Base-by-base conservation (phyloP, 352 stramenopile species). In the Globisporangium orthogonon region DNA sequence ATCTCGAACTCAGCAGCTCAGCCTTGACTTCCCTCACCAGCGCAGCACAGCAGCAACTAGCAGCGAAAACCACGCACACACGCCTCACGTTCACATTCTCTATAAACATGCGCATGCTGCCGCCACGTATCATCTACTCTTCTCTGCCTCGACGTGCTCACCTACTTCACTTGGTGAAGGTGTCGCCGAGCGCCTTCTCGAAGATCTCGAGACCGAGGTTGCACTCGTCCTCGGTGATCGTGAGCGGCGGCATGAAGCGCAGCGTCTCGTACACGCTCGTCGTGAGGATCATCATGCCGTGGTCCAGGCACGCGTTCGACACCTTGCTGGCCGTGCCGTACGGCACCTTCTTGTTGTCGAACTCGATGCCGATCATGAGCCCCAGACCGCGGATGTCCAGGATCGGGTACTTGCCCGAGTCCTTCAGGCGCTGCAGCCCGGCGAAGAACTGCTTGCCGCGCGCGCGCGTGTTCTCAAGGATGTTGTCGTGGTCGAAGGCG, bases 321-420 rank as follows among this genome's bases (percentile, higher is more conserved):
- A 98, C 67, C 50, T 79, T 79, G 52, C 54, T 76, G 17, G 89
- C 89, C 31, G 83, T 84, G 2, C 87, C 88, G 11, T 71, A 70
- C 1, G 76, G 61, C 10, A 66, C 61, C n/a, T 71, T 61, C 40
- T 76, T 63, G 14, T 65, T 49, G 63, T 95, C 77, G 51, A 98
- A 97, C 68, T 98, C 91, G 52, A 98, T 71, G 13, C 84, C 94
- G 15, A 96, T 73, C 91, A 98, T 98, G 50, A 97, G 65, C 10
- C 94, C 94, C n/a, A 96, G 67, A 11, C 91, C 94, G 58, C 94
- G 86, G 10, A 98, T 75, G 47, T 98, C 91, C 18, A 60, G 49
- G 50, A 94, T 90, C 52, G 84, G 75, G 67, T 92, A 89, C 45
- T 84, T 79, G 37, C 73, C 80, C 7, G 79, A 89, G 3, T 70